phyloP scores from a whole-genome alignment of 768 basidiomycete species.

The Psilocybe cubensis region DNA sequence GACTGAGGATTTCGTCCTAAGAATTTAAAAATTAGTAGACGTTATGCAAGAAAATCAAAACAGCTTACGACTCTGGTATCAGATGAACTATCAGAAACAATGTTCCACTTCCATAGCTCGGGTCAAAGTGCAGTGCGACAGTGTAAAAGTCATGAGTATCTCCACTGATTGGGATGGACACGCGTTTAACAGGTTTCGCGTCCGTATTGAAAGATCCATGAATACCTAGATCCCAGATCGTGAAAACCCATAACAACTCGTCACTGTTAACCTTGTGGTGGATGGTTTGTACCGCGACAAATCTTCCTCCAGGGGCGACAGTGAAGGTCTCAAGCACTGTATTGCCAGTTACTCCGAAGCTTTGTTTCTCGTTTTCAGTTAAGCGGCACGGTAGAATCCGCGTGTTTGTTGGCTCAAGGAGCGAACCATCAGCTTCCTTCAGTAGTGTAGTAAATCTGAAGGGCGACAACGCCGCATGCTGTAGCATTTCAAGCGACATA shows the following conservation, averaged over 20 bases:
- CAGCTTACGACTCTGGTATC: too few relatives aligned
- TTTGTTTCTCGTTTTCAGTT: not conserved
- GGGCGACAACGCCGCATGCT: conserved; percentile 2
- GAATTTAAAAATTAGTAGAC: too few relatives aligned
- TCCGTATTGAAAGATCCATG: too few relatives aligned
- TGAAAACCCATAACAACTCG: not conserved
- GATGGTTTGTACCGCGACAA: not conserved
- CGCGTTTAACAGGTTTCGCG: too few relatives aligned
- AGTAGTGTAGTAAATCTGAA: not conserved
- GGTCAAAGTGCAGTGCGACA: too few relatives aligned
- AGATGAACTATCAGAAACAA: too few relatives aligned
- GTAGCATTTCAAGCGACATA: not conserved
- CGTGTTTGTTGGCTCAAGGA: not conserved
- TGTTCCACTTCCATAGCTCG: too few relatives aligned
- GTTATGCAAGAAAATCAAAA: too few relatives aligned
- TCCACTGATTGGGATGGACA: too few relatives aligned
- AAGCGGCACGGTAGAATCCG: not conserved
- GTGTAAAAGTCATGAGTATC: too few relatives aligned
- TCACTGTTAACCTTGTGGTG: not conserved
- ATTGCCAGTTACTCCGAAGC: not conserved
- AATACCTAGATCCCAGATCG: conserved; percentile 11
- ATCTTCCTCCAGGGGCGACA: conserved; percentile 2
- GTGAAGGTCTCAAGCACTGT: not conserved
- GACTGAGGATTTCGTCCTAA: too few relatives aligned
- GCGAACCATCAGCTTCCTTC: not conserved